Evolutionary conservation across 176 grass and related monocot species (phyloP), one percentile per base, ranked within the genome.

Genomic region (Phyllostachys edulis): DNA sequence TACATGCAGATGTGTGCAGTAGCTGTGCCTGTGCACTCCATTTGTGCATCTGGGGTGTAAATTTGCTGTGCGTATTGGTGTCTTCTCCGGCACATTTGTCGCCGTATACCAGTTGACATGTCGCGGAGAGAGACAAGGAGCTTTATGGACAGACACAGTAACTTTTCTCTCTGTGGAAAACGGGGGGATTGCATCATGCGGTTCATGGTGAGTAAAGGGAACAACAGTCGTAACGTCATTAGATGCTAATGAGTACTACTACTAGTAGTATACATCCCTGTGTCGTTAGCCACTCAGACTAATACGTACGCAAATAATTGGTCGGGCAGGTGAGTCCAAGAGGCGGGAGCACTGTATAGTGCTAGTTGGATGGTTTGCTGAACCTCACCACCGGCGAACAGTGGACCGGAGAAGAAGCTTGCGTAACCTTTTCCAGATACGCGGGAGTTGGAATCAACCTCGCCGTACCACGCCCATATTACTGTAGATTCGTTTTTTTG

Each of bases 21-120:
- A 49, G 13, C 8, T 12, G 46, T 14, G 9, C 3, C n/a, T n/a
- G 9, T 46, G 13, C 4, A 14, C 40, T 20, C 61, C 4, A 75
- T 75, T 55, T 39, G 20, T 55, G 71, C 61, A 51, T 74, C 82
- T 67, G 45, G 57, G 59, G 5, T 38, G 29, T 7, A 29, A 29
- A n/a, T 56, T n/a, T 64, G 57, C 70, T 11, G 20, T 6, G 14
- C 29, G 32, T n/a, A 75, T 66, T 84, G 47, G 36, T 54, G 46
- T 54, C 23, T 15, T 68, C 13, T 49, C 63, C 21, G 5, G 13
- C 54, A 44, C 13, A 67, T 46, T 70, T 47, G 64, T 78, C 73
- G 73, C 60, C 74, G 26, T 37, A 46, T 78, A 46, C 26, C 73
- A 34, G 74, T 78, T 85, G 64, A 85, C 83, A 57, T 84, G 20